Evolutionary conservation across 2,329 filamentous ascomycete genomes (phyloP).

Genomic region (Clonostachys rhizophaga): DNA sequence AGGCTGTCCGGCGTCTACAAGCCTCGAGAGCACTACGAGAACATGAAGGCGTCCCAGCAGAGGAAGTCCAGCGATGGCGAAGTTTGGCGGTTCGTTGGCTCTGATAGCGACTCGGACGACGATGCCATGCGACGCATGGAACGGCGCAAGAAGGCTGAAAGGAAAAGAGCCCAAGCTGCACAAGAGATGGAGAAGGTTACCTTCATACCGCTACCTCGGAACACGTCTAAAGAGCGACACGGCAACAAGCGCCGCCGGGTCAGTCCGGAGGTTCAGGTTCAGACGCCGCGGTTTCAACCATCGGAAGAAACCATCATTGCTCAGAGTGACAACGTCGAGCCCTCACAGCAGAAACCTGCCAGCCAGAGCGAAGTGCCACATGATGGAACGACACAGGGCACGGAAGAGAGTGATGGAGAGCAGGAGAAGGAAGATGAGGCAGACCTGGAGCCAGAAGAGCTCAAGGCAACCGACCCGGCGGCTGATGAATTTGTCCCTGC

Average conservation of each 20-base stretch:
- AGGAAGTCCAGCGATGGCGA: slow-evolving; percentile 16
- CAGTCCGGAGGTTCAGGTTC: neutral
- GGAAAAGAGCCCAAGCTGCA: slow-evolving; percentile 30
- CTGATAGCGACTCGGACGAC: slow-evolving; percentile 28
- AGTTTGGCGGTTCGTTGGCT: slow-evolving; percentile 8
- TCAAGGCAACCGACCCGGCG: too few relatives aligned
- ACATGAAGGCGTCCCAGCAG: slow-evolving; percentile 40
- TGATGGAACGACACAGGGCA: slow-evolving; percentile 23
- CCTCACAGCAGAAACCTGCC: slow-evolving; percentile 11
- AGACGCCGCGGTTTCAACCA: too few relatives aligned
- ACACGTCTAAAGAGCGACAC: slow-evolving; percentile 11
- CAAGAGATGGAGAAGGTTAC: slow-evolving; percentile 34
- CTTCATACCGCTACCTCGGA: slow-evolving; percentile 17
- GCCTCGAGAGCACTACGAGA: slow-evolving; percentile 37
- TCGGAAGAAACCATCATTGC: too few relatives aligned
- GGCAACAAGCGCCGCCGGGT: slow-evolving; percentile 15
- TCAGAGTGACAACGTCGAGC: too few relatives aligned
- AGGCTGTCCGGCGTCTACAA: slow-evolving; percentile 13
- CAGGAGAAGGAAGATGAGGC: neutral
- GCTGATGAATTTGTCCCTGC: too few relatives aligned
- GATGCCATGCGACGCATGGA: slow-evolving; percentile 17
- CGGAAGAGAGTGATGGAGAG: slow-evolving; percentile 10
- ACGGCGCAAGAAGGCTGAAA: slow-evolving; percentile 27
- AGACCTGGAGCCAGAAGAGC: too few relatives aligned
- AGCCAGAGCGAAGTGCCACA: slow-evolving; percentile 15